Evolutionary conservation across 2,329 filamentous ascomycete genomes (phyloP), one percentile per base, ranked within the genome.

Genomic region (Neofusicoccum parvum): DNA sequence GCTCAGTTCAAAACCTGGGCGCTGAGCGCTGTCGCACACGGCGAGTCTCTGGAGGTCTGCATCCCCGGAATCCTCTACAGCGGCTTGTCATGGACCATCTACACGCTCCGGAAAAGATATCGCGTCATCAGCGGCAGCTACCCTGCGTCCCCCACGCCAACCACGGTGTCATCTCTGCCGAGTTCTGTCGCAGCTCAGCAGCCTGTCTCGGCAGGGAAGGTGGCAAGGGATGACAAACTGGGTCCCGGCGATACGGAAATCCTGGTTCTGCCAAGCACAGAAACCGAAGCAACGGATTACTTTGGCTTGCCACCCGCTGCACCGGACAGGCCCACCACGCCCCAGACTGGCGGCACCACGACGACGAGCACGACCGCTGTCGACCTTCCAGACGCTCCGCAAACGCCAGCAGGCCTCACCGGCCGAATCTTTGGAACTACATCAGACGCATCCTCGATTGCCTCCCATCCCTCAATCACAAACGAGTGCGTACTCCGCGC

Each of bases 1-100:
- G n/a, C 50, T 23, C 83, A 85, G 48, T 94, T 94, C 79, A 92
- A 88, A 74, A 80, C 82, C 3, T 94, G 91, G 91, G 81, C 87
- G 1, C 80, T 90, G 65, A 86, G 82, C 56, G 82, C 84, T 36
- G 79, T 83, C n/a, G 80, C 80, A 50, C 80, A 85, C 39, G 80
- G 81, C 20, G 84, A 87, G 51, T 81, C 80, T 15, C 72, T 84
- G 27, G 85, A 88, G 68, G 78, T 85, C 5, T 73, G 82, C 78
- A 69, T 75, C 84, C 67, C 74, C 20, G 71, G 75, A 1, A 58
- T 85, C 82, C 43, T 87, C 17, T 92, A 89, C 72, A 89, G 84
- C 2, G 88, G 87, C 3, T 80, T 90, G 32, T 81, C 82, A 14
- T 94, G 92, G 92, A 88, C 87, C 2, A 88, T 85, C 67, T 90